A percentile compares a stretch with the other conserved stretches of the same genome.
Conservation (phyloP, 2,329 filamentous ascomycete species). For the Lasiodiplodia citricola region DNA sequence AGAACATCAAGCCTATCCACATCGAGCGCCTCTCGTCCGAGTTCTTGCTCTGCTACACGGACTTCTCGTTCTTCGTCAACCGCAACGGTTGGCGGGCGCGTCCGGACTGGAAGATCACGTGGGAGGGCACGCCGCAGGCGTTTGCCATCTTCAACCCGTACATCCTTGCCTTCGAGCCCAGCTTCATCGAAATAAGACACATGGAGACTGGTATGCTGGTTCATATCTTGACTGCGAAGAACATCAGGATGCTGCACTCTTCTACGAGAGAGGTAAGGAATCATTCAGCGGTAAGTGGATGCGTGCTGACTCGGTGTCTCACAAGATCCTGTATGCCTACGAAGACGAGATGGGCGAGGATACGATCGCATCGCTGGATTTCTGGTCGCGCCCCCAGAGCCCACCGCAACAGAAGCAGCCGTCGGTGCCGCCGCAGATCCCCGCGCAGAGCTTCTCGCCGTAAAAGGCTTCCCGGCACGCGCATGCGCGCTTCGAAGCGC, state of each 20-base stretch:
- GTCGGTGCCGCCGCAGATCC: constrained; percentile 23
- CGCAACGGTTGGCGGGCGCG: constrained; percentile 95
- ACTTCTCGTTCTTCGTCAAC: constrained; percentile 99
- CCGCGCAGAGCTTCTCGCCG: constrained; percentile 26
- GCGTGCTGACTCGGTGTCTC: neutral
- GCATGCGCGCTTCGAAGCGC: neutral
- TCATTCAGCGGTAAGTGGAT: neutral
- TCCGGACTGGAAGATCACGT: constrained; percentile 96
- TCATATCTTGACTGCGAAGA: constrained; percentile 94
- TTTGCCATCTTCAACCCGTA: constrained; percentile 97
- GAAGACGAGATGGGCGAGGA: constrained; percentile 95
- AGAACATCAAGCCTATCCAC: constrained; percentile 92
- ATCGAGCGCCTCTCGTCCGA: constrained; percentile 97
- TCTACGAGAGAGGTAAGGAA: constrained; percentile 87
- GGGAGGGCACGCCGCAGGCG: constrained; percentile 90
- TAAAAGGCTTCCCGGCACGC: constrained; percentile 15
- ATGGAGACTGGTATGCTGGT: constrained; percentile 91
- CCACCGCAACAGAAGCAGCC: constrained; percentile 21
- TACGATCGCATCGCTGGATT: constrained; percentile 92
- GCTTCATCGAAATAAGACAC: constrained; percentile 95
- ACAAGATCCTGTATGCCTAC: constrained; percentile 93
- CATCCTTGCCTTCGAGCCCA: constrained; percentile 95
- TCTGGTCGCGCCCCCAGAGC: constrained; percentile 68
- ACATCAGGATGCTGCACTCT: constrained; percentile 96
- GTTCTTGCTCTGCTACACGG: constrained; percentile 96